Percentiles rank a stretch among this genome's conserved stretches.
phyloP scores from a whole-genome alignment of 768 basidiomycete genomes.

The Pleurotus giganteus region DNA sequence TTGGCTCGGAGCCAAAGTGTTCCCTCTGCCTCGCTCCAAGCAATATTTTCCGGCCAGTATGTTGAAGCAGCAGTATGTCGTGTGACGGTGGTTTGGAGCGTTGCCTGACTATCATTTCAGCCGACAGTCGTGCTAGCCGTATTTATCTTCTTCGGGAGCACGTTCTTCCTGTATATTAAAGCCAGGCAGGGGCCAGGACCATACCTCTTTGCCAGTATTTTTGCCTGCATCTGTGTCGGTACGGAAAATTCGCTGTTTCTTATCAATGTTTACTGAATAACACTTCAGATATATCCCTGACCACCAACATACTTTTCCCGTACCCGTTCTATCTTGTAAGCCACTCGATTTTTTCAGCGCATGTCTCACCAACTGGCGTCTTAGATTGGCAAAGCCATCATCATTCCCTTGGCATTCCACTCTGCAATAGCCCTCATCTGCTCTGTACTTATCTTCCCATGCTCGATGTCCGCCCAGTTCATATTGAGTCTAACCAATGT shows the following conservation, averaged over 20 bases:
- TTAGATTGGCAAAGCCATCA: slow-evolving; percentile 47
- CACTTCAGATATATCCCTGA: slow-evolving; percentile 52
- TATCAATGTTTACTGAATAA: slow-evolving; percentile 1
- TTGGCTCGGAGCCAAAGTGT: slow-evolving; percentile 47
- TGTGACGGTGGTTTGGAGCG: neutral
- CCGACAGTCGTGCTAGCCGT: slow-evolving; percentile 58
- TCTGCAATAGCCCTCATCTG: slow-evolving; percentile 50
- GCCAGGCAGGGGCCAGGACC: slow-evolving; percentile 64
- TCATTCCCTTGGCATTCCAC: slow-evolving; percentile 61
- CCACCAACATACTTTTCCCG: slow-evolving; percentile 59
- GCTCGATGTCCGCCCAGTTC: slow-evolving; percentile 59
- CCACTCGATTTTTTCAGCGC: neutral
- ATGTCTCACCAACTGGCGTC: neutral
- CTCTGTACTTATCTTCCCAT: slow-evolving; percentile 60
- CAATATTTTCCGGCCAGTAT: slow-evolving; percentile 50
- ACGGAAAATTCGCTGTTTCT: slow-evolving; percentile 14
- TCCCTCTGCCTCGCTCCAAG: slow-evolving; percentile 32
- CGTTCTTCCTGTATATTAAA: slow-evolving; percentile 56
- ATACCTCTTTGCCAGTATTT: slow-evolving; percentile 51
- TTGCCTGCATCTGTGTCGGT: slow-evolving; percentile 64
- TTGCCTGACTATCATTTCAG: slow-evolving; percentile 23
- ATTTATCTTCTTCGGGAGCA: slow-evolving; percentile 63
- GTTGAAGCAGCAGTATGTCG: slow-evolving; percentile 45
- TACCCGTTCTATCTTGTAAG: slow-evolving; percentile 58
- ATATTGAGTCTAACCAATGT: slow-evolving; percentile 46